phyloP scores from a whole-genome alignment of 805 yeast genomes.

The Yamadazyma sp. region DNA sequence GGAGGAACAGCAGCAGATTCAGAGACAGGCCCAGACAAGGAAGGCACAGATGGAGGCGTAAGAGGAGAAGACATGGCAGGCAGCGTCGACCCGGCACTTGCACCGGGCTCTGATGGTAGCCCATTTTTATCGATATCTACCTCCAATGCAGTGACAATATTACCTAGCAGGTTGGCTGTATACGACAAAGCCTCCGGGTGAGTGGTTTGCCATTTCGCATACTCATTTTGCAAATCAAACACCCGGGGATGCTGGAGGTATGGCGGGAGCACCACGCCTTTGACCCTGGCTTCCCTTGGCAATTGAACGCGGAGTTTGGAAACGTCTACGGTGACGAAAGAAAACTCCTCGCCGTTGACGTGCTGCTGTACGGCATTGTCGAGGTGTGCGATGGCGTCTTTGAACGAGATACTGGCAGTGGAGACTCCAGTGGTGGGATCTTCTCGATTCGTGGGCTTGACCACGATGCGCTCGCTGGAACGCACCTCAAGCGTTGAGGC shows the following conservation, averaged over 20 bases:
- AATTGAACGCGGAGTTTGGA: constrained; percentile 77
- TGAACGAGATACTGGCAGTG: constrained; percentile 51
- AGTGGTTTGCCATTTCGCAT: constrained; percentile 61
- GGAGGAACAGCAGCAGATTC: not conserved
- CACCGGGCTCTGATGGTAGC: constrained; percentile 1
- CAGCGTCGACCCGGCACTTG: not conserved
- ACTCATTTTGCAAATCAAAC: constrained; percentile 77
- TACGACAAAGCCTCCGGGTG: constrained; percentile 51
- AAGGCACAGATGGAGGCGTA: constrained; percentile 7
- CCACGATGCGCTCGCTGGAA: constrained; percentile 46
- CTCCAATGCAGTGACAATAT: constrained; percentile 49
- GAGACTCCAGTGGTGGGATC: constrained; percentile 65
- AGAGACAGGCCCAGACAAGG: not conserved
- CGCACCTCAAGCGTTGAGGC: constrained; percentile 47
- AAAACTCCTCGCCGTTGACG: constrained; percentile 50
- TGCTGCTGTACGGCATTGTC: constrained; percentile 50
- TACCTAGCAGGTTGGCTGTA: constrained; percentile 34
- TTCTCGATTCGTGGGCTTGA: constrained; percentile 61
- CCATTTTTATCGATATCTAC: constrained; percentile 28
- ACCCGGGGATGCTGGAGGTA: constrained; percentile 74
- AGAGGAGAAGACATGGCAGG: not conserved
- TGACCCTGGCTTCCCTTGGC: constrained; percentile 79
- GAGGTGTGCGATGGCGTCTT: constrained; percentile 59
- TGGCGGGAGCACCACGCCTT: constrained; percentile 66
- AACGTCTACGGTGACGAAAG: constrained; percentile 64